These are phyloP conservation scores for Bipolaris victoriae DNA, from an alignment of 2,329 filamentous ascomycete species.

Conservation along the genomic window DNA sequence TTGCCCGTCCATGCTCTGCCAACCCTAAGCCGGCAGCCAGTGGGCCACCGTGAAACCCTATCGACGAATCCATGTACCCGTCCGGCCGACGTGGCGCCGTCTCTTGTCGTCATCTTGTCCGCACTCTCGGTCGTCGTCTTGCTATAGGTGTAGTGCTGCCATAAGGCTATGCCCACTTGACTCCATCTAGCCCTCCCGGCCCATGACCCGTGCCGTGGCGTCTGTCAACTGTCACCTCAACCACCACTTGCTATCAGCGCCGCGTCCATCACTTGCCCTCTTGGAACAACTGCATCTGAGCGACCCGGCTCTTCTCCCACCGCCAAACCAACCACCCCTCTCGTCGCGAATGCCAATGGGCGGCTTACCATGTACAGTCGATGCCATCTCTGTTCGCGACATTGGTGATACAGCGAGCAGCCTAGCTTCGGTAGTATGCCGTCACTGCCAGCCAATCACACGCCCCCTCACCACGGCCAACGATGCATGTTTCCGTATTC, in stretches of 20 bases:
- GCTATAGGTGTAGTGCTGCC: neutral
- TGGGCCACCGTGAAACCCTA: no score
- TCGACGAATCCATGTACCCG: neutral
- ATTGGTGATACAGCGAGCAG: slow-evolving; percentile 6
- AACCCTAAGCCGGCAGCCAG: neutral
- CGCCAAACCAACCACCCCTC: neutral
- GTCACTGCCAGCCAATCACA: neutral
- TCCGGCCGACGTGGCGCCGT: slow-evolving; percentile 15
- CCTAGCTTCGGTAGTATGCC: neutral
- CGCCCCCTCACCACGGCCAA: neutral
- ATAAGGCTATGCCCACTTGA: neutral
- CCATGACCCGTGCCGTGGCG: slow-evolving; percentile 2
- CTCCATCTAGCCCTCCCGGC: neutral
- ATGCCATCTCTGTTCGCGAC: slow-evolving; percentile 4
- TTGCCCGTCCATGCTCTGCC: neutral
- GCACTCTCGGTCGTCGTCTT: neutral
- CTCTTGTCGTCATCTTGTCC: slow-evolving; percentile 10
- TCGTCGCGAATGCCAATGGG: neutral
- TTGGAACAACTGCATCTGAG: neutral
- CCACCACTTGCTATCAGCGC: neutral
- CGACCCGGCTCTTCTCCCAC: neutral
- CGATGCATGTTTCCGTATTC: neutral
- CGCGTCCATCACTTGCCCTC: neutral
- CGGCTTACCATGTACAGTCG: neutral
- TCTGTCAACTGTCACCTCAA: slow-evolving; percentile 7